Conservation (phyloP, 164 flowering plant species). For the Taxillus chinensis region DNA sequence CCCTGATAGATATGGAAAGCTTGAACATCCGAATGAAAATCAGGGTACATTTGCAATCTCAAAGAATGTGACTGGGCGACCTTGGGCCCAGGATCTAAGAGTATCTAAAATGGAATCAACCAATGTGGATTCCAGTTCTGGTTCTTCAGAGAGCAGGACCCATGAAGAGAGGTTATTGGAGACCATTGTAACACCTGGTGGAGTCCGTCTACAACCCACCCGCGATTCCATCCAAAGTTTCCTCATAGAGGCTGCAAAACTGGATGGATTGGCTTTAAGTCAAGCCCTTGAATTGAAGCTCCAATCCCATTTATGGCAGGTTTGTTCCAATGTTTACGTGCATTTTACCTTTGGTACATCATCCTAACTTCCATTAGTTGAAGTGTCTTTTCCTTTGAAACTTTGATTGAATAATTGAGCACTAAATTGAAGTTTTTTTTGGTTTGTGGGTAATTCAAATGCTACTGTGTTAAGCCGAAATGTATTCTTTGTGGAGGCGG, state of each 20-base stretch:
- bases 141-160: conserved; percentile 38
- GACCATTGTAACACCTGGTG: conserved; percentile 85
- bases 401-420: too few species aligned
- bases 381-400: too few species aligned
- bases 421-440: too few species aligned
- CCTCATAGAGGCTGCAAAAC: conserved; percentile 71
- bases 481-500: too few species aligned
- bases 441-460: too few species aligned
- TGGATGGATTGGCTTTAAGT: conserved; percentile 69
- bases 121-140: conserved; percentile 40
- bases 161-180: conserved; percentile 85
- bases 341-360: too few species aligned
- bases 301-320: conserved; percentile 92
- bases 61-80: conserved; percentile 32
- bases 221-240: conserved; percentile 87
- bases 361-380: too few species aligned
- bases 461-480: too few species aligned
- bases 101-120: conserved; percentile 20
- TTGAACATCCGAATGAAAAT: conserved; percentile 26
- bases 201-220: conserved; percentile 92
- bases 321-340: conserved; percentile 3
- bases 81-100: conserved; percentile 55
- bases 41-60: conserved; percentile 33
- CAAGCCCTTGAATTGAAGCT: conserved; percentile 79
- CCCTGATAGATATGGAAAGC: conserved; percentile 47